Percentiles rank a stretch among this genome's conserved stretches.
Conservation (phyloP, 2,329 filamentous ascomycete genomes). For the Tolypocladium ophioglossoides region DNA sequence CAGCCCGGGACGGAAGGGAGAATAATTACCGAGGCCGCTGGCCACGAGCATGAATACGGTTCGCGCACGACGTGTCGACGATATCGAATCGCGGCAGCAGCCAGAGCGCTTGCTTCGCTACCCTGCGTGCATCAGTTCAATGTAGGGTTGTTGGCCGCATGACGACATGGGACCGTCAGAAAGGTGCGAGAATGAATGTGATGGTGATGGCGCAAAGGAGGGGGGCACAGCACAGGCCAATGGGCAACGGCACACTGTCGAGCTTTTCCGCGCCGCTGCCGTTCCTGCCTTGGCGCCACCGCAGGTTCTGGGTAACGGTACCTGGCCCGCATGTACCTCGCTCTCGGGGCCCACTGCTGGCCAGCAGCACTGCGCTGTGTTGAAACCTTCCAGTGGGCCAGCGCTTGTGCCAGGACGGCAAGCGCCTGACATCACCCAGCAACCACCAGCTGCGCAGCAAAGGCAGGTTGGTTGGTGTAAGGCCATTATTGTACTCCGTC, state of each 20-base stretch:
- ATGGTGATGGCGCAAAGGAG: background rate
- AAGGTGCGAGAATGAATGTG: background rate
- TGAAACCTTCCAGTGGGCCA: background rate
- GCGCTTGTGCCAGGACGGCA: background rate
- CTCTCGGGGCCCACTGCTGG: background rate
- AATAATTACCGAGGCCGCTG: no score
- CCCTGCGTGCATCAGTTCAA: background rate
- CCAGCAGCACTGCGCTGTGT: background rate
- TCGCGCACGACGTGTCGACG: background rate
- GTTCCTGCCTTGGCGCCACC: background rate
- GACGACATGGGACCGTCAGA: background rate
- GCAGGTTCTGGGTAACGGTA: background rate
- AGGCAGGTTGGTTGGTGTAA: no score
- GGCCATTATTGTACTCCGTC: no score
- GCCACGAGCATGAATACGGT: background rate
- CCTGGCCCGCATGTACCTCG: background rate
- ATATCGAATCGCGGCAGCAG: background rate
- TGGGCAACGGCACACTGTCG: background rate
- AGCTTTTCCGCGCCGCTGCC: background rate
- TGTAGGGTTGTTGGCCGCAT: background rate
- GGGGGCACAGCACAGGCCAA: background rate
- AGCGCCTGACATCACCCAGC: background rate
- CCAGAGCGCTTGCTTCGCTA: background rate
- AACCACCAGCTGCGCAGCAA: background rate
- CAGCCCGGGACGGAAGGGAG: no score